Percentiles rank a stretch among this genome's conserved stretches.
Conservation (phyloP, 1,139 yeast genomes). For the Diutina mesorugosa region DNA sequence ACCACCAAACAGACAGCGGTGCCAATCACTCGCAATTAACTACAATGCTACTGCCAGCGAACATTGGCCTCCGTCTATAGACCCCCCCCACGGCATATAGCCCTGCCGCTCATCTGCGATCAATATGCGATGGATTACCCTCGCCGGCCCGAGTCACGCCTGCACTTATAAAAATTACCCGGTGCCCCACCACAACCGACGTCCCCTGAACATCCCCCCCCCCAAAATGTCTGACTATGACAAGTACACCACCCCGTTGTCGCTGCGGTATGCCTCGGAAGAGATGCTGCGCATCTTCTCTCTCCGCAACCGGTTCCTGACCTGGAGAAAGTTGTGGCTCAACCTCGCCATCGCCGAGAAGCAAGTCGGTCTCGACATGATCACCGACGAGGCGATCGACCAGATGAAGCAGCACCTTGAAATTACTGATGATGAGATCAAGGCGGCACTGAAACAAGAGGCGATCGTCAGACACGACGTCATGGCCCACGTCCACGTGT, state of each 20-base stretch:
- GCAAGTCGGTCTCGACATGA: constrained; percentile 72
- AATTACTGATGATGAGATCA: constrained; percentile 89
- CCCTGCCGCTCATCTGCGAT: neutral
- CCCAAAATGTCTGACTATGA: constrained; percentile 23
- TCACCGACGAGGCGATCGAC: constrained; percentile 82
- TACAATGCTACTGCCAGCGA: too few relatives aligned
- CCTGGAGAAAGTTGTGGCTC: constrained; percentile 98
- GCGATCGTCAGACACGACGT: constrained; percentile 98
- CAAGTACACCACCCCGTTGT: constrained; percentile 79
- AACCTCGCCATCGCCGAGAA: constrained; percentile 93
- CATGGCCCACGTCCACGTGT: constrained; percentile 97
- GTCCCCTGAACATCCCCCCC: neutral
- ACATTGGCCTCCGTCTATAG: too few relatives aligned
- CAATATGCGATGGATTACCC: neutral
- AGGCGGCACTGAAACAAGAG: constrained; percentile 81
- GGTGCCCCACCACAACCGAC: neutral
- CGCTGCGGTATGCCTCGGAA: constrained; percentile 94
- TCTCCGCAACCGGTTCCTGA: constrained; percentile 83
- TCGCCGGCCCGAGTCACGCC: constrained; percentile 1
- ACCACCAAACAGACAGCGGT: too few relatives aligned
- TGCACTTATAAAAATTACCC: neutral
- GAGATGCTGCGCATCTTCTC: constrained; percentile 94
- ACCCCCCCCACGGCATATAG: too few relatives aligned
- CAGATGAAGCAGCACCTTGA: constrained; percentile 68
- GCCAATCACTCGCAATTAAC: too few relatives aligned